A percentile compares a stretch with the other conserved stretches of the same genome.
Evolutionary conservation across 306 rosid genomes (phyloP).

Genomic region (Cajanus cajan): DNA sequence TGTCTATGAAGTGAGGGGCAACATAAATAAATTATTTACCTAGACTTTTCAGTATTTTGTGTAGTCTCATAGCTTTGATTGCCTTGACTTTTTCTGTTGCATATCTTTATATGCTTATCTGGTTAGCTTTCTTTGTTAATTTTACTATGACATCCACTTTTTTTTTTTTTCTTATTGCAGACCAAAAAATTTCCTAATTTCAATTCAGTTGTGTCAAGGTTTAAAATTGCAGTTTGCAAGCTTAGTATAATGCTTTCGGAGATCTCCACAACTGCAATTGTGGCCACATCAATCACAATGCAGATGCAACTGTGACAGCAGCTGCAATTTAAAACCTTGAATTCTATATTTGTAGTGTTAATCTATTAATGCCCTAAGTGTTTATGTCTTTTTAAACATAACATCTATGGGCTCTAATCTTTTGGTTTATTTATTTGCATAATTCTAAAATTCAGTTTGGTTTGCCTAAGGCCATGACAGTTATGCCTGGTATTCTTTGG

Average conservation of each 20-base stretch:
- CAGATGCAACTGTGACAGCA: background rate
- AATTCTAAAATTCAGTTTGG: background rate
- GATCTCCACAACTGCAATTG: background rate
- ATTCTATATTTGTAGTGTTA: background rate
- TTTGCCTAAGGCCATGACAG: background rate
- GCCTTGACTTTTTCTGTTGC: background rate
- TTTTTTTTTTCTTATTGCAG: background rate
- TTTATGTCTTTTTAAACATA: constrained; percentile 13
- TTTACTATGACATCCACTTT: background rate
- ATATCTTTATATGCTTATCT: background rate
- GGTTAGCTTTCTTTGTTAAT: background rate
- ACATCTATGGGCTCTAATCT: background rate
- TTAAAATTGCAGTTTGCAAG: background rate
- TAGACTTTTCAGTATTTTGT: too few species aligned
- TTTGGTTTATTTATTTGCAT: background rate
- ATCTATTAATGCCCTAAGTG: background rate
- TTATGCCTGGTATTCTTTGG: background rate
- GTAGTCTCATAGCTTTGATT: background rate
- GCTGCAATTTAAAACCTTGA: background rate
- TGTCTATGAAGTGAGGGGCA: background rate
- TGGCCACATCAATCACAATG: background rate
- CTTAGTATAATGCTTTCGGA: background rate
- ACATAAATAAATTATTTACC: background rate
- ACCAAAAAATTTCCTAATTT: background rate
- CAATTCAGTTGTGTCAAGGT: background rate